A percentile compares a stretch with the other conserved stretches of the same genome.
Conservation (phyloP, 768 basidiomycete species). For the Hebeloma cylindrosporum region DNA sequence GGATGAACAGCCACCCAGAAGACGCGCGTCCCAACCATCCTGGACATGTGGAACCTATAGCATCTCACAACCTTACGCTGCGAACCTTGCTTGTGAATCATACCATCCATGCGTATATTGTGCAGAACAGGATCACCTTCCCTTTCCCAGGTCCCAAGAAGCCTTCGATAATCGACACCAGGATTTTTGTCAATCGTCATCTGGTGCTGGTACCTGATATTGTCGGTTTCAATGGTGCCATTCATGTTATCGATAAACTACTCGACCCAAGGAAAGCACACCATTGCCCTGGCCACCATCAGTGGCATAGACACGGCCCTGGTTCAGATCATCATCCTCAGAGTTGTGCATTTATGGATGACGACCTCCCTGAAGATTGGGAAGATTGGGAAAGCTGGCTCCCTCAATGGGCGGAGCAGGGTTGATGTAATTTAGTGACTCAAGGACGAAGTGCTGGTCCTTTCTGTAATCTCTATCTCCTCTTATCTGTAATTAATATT, state of each 20-base stretch:
- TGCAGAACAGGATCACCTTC: slow-evolving; percentile 42
- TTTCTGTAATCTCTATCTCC: not conserved
- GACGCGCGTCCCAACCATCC: slow-evolving; percentile 2
- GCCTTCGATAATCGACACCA: slow-evolving; percentile 32
- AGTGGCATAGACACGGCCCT: slow-evolving; percentile 8
- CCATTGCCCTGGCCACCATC: slow-evolving; percentile 9
- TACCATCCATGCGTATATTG: slow-evolving; percentile 45
- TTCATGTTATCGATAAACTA: slow-evolving; percentile 46
- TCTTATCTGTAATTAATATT: not conserved
- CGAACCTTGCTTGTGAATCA: slow-evolving; percentile 45
- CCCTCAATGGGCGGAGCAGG: slow-evolving; percentile 40
- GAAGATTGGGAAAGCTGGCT: slow-evolving; percentile 54
- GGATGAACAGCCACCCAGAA: not conserved
- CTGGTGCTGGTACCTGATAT: slow-evolving; percentile 44
- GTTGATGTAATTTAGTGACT: slow-evolving; percentile 1
- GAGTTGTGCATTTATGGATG: no score
- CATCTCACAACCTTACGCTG: slow-evolving; percentile 34
- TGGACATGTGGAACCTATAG: slow-evolving; percentile 30
- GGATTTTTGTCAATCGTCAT: slow-evolving; percentile 40
- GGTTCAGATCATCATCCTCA: slow-evolving; percentile 6
- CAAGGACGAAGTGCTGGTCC: not conserved
- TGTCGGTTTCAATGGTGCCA: slow-evolving; percentile 55
- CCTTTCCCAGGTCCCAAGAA: slow-evolving; percentile 38
- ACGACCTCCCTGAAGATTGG: slow-evolving; percentile 22
- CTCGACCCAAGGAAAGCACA: slow-evolving; percentile 38